phyloP scores from a whole-genome alignment of 495 filamentous ascomycete species.

The Achaetomiella virescens region DNA sequence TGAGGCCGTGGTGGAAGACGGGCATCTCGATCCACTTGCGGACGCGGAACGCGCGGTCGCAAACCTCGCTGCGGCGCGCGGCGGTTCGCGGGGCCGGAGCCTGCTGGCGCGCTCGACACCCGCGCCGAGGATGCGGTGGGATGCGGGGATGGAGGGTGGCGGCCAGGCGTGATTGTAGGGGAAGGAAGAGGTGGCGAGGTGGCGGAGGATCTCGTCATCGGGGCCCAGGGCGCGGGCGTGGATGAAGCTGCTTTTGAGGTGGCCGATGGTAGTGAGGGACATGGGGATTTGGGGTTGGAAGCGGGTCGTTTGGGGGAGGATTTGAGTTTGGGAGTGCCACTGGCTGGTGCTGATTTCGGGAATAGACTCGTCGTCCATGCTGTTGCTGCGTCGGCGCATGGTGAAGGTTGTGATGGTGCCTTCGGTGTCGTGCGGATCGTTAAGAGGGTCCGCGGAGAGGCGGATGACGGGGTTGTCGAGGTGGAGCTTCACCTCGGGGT shows the following conservation, averaged over 20 bases:
- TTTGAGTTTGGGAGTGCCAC: neutral
- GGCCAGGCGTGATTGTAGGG: constrained; percentile 62
- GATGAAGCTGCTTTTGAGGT: constrained; percentile 39
- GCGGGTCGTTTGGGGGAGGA: neutral
- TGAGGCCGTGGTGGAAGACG: constrained; percentile 19
- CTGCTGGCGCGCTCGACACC: constrained; percentile 9
- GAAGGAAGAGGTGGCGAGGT: constrained; percentile 26
- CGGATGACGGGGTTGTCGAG: constrained; percentile 65
- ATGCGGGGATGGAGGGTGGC: constrained; percentile 59
- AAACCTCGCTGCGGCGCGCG: constrained; percentile 44
- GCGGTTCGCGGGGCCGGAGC: constrained; percentile 36
- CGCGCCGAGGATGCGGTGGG: constrained; percentile 34
- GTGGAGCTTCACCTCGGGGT: constrained; percentile 62
- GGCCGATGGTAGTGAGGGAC: constrained; percentile 32
- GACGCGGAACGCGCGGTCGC: constrained; percentile 62
- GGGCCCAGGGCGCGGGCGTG: constrained; percentile 39
- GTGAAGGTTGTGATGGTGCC: neutral
- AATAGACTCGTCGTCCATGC: neutral
- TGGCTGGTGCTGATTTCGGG: neutral
- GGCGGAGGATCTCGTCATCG: constrained; percentile 7
- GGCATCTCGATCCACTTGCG: constrained; percentile 59
- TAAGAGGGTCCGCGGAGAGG: constrained; percentile 23
- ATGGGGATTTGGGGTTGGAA: constrained; percentile 49
- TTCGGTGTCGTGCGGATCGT: neutral
- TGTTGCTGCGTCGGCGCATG: neutral